A percentile compares a stretch with the other conserved stretches of the same genome.
Conservation (phyloP, 2,329 filamentous ascomycete genomes). For the Alternaria longipes region DNA sequence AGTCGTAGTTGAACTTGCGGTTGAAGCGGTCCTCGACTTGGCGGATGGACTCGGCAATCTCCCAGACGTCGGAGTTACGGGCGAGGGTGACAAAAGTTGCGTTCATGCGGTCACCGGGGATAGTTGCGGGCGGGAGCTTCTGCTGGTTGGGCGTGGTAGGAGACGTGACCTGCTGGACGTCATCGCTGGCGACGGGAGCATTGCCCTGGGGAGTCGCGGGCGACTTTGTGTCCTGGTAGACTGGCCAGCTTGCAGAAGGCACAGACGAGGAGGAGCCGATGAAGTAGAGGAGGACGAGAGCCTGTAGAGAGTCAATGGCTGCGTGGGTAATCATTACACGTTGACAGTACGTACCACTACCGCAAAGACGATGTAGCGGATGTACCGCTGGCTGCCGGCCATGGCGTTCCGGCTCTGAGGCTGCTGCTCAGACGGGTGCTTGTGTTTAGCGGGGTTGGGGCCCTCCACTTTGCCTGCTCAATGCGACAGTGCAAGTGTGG, state of each 20-base stretch:
- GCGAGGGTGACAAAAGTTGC: conserved; percentile 97
- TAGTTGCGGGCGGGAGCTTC: conserved; percentile 55
- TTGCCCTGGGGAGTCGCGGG: conserved; percentile 25
- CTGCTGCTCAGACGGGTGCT: conserved; percentile 27
- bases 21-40: conserved; percentile 99
- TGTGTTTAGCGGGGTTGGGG: conserved; percentile 31
- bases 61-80: conserved; percentile 93
- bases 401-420: conserved; percentile 65
- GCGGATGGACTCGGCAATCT: conserved; percentile 93
- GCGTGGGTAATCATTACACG: not conserved
- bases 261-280: conserved; percentile 71
- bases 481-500: conserved; percentile 8
- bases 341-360: conserved; percentile 70
- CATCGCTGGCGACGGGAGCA: conserved; percentile 21
- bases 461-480: conserved; percentile 40
- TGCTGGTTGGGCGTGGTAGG: conserved; percentile 48
- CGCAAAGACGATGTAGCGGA: conserved; percentile 78
- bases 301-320: conserved; percentile 49
- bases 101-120: conserved; percentile 82
- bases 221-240: conserved; percentile 33
- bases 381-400: conserved; percentile 75
- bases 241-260: conserved; percentile 48
- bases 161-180: conserved; percentile 22
- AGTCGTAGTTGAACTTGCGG: conserved; percentile 94
- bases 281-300: conserved; percentile 81